A percentile compares a stretch with the other conserved stretches of the same genome.
Evolutionary conservation across 495 filamentous ascomycete species (phyloP).

Genomic region (Hypomontagnella submonticulosa): DNA sequence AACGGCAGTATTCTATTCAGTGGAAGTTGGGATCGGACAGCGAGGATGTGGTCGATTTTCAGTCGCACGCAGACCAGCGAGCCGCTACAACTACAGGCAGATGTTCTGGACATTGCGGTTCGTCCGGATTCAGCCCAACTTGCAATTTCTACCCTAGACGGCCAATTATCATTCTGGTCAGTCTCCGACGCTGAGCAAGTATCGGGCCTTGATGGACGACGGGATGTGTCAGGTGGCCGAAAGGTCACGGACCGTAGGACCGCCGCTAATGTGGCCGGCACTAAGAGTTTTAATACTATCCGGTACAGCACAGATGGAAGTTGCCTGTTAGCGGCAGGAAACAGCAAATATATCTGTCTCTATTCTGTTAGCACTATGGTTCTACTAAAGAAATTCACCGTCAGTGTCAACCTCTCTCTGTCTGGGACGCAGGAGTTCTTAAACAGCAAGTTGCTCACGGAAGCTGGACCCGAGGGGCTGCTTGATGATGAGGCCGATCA

Average conservation of each 20-base stretch:
- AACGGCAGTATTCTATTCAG: constrained; percentile 84
- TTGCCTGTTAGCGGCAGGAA: constrained; percentile 89
- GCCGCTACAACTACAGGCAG: constrained; percentile 87
- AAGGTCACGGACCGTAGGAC: constrained; percentile 86
- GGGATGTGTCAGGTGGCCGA: constrained; percentile 92
- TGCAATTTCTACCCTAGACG: constrained; percentile 91
- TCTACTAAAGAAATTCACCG: constrained; percentile 92
- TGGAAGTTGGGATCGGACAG: constrained; percentile 95
- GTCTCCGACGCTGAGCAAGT: constrained; percentile 86
- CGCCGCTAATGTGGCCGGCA: constrained; percentile 88
- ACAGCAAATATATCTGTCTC: constrained; percentile 97
- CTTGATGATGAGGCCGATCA: constrained; percentile 88
- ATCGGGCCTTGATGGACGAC: constrained; percentile 82
- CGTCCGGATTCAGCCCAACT: constrained; percentile 91
- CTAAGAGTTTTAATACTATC: constrained; percentile 88
- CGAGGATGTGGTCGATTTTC: constrained; percentile 95
- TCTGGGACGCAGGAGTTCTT: constrained; percentile 97
- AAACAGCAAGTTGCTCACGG: constrained; percentile 89
- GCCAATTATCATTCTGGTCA: constrained; percentile 94
- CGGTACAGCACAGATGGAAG: constrained; percentile 91
- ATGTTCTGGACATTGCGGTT: constrained; percentile 87
- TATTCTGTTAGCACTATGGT: constrained; percentile 91
- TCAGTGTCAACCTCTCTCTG: constrained; percentile 90
- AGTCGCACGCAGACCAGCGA: constrained; percentile 93
- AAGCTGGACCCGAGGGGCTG: constrained; percentile 84